Evolutionary conservation across 2,329 filamentous ascomycete species (phyloP), one percentile per base, ranked within the genome.

Genomic region (Nemania diffusa): DNA sequence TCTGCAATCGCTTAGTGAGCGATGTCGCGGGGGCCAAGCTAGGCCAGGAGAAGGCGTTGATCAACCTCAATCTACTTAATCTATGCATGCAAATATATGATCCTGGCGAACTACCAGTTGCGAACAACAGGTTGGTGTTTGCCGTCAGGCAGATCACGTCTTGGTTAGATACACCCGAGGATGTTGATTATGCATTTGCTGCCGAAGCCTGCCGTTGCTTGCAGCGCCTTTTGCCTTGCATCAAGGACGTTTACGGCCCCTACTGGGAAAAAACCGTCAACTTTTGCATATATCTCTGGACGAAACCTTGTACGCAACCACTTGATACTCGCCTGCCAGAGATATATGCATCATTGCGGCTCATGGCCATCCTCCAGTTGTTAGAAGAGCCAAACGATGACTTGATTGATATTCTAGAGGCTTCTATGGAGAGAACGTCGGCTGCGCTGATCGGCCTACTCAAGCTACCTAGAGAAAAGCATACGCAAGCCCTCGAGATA

Each of bases 311-410:
- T 11, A 78, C 79, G 1, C 81, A 83, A 6, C 68, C 78, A 1
- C 69, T 82, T 0, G 83, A 88, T 17, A 77, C 82, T 13, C 82
- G 83, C 5, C 74, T 93, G 0, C 87, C 92, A 0, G 85, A 90
- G 27, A 81, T 94, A 0, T 86, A 94, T 74, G 85, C 91, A 5
- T 92, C 92, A 0, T 82, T 97, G 27, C 91, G 90, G 75, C 82
- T 98, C 0, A 88, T 91, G 67, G 84, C 84, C 17, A 83, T 83
- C 0, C 77, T 98, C 1, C 86, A 89, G 69, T 83, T 82, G 2
- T 79, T 95, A 0, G 84, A 88, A 20, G 91, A 94, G 20, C 85
- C 90, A 1, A 97, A 97, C 69, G 95, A 98, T 69, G 95, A 98
- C 76, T 84, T 97, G 0, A 81, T 89, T 15, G 94, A 97, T 74